A percentile compares a stretch with the other conserved stretches of the same genome.
Evolutionary conservation across 176 grass and related monocot species (phyloP).

Genomic region (bread wheat (Triticum aestivum)): IWGSC_CS_RefSeq_v2.1 NC_057808.1:436454473-436454972

Average conservation of each 20-base stretch:
- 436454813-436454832: no score
- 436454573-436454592: background rate
- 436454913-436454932: background rate
- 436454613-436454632: background rate
- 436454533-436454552: background rate
- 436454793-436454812: no score
- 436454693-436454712: background rate
- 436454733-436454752: no score
- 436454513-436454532: background rate
- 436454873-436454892: background rate
- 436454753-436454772: no score
- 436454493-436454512: background rate
- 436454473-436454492: background rate
- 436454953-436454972: no score
- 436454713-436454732: background rate
- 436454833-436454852: background rate
- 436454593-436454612: background rate
- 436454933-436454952: no score
- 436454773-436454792: background rate
- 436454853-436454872: background rate
- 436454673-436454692: background rate
- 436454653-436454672: background rate
- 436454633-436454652: background rate
- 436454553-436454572: background rate
- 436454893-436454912: background rate